Percentiles rank a stretch among this genome's conserved stretches.
These are phyloP conservation scores for Crucibulum laeve DNA, from an alignment of 768 basidiomycete genomes.

Conservation along the genomic window DNA sequence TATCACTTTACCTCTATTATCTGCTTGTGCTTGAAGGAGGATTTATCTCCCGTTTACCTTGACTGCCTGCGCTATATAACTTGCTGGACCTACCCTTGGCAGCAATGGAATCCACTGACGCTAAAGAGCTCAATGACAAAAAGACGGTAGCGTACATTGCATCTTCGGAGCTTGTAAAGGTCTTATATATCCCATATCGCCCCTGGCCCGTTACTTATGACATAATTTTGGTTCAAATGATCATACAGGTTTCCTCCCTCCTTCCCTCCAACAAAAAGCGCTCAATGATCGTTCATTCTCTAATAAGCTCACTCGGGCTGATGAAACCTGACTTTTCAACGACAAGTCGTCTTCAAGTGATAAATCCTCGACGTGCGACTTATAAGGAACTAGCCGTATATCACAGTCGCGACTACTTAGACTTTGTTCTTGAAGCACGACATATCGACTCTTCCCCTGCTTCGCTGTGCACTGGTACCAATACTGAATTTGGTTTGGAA, in stretches of 20 bases:
- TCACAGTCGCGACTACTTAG: constrained; percentile 70
- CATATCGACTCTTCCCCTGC: constrained; percentile 14
- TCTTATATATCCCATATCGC: constrained; percentile 10
- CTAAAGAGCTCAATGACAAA: too few species aligned
- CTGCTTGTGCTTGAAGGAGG: too few species aligned
- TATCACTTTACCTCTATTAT: too few species aligned
- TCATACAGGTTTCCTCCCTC: constrained; percentile 34
- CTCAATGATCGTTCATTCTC: constrained; percentile 62
- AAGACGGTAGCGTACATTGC: constrained; percentile 53
- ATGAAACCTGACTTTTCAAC: constrained; percentile 26
- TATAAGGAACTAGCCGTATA: constrained; percentile 57
- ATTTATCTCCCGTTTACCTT: too few species aligned
- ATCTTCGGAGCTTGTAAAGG: constrained; percentile 56
- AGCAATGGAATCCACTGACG: too few species aligned
- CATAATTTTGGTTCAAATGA: background rate
- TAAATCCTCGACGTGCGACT: constrained; percentile 53
- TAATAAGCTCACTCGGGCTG: constrained; percentile 50
- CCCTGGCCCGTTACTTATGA: background rate
- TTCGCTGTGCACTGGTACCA: constrained; percentile 3
- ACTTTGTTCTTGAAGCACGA: constrained; percentile 42
- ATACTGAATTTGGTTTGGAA: constrained; percentile 46
- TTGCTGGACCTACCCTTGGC: too few species aligned
- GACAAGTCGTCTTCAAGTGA: constrained; percentile 31
- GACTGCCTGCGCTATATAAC: too few species aligned
- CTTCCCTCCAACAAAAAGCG: constrained; percentile 69